Evolutionary conservation across 768 basidiomycete species (phyloP).

Genomic region (Suillus decipiens): DNA sequence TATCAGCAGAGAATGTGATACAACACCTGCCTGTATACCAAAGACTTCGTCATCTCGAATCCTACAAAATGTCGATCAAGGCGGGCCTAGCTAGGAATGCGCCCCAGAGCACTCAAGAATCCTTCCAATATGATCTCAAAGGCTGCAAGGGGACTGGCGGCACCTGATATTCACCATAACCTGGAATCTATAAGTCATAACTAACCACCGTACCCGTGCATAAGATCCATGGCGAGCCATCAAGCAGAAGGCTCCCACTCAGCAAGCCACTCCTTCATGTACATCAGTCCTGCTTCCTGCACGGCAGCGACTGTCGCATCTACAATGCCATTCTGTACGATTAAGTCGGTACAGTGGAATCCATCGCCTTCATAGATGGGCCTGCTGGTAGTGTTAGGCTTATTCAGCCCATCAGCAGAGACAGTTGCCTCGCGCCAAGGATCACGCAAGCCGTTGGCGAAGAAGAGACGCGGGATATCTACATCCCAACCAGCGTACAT

Average conservation of each 20-base stretch:
- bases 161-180: neutral
- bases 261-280: constrained; percentile 62
- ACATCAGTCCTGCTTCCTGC: constrained; percentile 51
- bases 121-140: neutral
- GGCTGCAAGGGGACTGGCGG: neutral
- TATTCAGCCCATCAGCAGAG: constrained; percentile 51
- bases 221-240: neutral
- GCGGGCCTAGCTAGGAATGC: neutral
- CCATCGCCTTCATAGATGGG: constrained; percentile 61
- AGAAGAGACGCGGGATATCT: constrained; percentile 58
- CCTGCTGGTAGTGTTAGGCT: constrained; percentile 51
- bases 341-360: constrained; percentile 69
- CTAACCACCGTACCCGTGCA: neutral
- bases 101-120: neutral
- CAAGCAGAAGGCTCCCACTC: constrained; percentile 30
- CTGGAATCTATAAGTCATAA: neutral
- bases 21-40: neutral
- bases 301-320: constrained; percentile 57
- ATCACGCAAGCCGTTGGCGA: constrained; percentile 73
- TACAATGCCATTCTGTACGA: constrained; percentile 37
- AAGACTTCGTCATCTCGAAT: neutral
- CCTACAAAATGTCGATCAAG: neutral
- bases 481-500: constrained; percentile 67
- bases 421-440: constrained; percentile 74
- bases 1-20: neutral